phyloP scores from a whole-genome alignment of 106 monocot species.

The Posidonia australis region DNA sequence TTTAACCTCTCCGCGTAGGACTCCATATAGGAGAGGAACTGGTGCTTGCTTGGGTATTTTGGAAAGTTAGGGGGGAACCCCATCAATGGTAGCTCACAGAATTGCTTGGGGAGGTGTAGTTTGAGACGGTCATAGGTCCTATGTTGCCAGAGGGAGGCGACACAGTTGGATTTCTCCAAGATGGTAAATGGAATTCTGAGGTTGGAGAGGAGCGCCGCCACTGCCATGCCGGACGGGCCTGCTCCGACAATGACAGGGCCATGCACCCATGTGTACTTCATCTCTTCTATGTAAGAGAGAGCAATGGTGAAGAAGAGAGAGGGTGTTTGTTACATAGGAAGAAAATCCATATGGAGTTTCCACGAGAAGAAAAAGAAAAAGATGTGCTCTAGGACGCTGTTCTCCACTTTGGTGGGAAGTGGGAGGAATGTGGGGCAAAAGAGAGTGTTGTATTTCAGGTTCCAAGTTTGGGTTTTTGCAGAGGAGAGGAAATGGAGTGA shows the following conservation, averaged over 20 bases:
- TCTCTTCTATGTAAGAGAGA: too few species aligned
- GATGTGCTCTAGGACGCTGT: too few species aligned
- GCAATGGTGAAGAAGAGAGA: too few species aligned
- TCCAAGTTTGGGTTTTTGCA: too few species aligned
- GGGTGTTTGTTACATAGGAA: too few species aligned
- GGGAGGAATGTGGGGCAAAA: too few species aligned
- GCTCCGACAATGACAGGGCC: slow-evolving; percentile 85
- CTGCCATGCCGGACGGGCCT: slow-evolving; percentile 89
- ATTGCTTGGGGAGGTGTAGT: slow-evolving; percentile 83
- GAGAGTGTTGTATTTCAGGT: too few species aligned
- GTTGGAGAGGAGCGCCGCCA: slow-evolving; percentile 53
- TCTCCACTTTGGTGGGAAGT: too few species aligned
- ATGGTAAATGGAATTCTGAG: slow-evolving; percentile 50
- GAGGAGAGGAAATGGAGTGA: too few species aligned
- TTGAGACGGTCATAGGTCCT: slow-evolving; percentile 71
- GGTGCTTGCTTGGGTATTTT: slow-evolving; percentile 76
- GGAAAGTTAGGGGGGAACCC: slow-evolving; percentile 61
- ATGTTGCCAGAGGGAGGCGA: slow-evolving; percentile 79
- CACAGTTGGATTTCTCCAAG: slow-evolving; percentile 59
- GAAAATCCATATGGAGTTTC: too few species aligned
- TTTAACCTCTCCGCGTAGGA: slow-evolving; percentile 43
- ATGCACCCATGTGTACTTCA: slow-evolving; percentile 18
- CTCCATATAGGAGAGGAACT: slow-evolving; percentile 74
- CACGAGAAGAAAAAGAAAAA: too few species aligned
- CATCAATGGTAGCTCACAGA: slow-evolving; percentile 71